A percentile compares a stretch with the other conserved stretches of the same genome.
Conservation (phyloP, 2,329 filamentous ascomycete species). For the Fusarium camptoceras region DNA sequence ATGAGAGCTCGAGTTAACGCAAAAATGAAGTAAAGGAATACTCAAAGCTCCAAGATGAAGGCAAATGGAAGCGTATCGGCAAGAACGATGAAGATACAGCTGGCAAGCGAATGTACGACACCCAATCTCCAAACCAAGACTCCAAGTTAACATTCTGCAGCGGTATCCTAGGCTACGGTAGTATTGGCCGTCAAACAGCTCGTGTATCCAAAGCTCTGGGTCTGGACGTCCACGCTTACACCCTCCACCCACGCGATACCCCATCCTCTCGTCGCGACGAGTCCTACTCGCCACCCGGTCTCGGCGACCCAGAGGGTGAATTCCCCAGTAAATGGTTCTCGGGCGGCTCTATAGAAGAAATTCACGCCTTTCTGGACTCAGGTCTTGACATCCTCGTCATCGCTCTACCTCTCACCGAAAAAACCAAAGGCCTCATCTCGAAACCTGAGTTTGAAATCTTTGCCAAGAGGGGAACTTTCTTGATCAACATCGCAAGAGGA, state of each 20-base stretch:
- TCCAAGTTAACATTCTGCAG: constrained; percentile 42
- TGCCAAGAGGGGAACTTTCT: constrained; percentile 62
- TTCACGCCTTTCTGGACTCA: constrained; percentile 63
- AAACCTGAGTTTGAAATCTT: constrained; percentile 62
- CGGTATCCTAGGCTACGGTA: constrained; percentile 66
- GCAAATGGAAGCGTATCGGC: constrained; percentile 55
- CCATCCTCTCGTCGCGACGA: constrained; percentile 72
- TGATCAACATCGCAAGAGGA: constrained; percentile 79
- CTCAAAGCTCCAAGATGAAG: constrained; percentile 57
- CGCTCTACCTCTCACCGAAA: constrained; percentile 62
- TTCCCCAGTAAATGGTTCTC: constrained; percentile 65
- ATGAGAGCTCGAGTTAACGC: neutral
- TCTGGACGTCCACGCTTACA: constrained; percentile 80
- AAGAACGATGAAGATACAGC: constrained; percentile 49
- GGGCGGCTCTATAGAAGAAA: constrained; percentile 56
- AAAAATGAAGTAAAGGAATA: constrained; percentile 56
- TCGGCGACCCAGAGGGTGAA: constrained; percentile 64
- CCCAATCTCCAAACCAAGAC: rapidly evolving
- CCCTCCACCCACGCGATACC: constrained; percentile 74
- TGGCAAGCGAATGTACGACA: constrained; percentile 61
- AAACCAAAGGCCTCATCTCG: constrained; percentile 64
- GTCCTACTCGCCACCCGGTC: constrained; percentile 76
- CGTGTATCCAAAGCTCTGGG: constrained; percentile 73
- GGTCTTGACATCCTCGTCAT: constrained; percentile 66
- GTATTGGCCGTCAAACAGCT: constrained; percentile 65